A percentile compares a stretch with the other conserved stretches of the same genome.
Evolutionary conservation across 2,329 filamentous ascomycete genomes (phyloP).

Genomic region (Pestalotiopsis fici): DNA sequence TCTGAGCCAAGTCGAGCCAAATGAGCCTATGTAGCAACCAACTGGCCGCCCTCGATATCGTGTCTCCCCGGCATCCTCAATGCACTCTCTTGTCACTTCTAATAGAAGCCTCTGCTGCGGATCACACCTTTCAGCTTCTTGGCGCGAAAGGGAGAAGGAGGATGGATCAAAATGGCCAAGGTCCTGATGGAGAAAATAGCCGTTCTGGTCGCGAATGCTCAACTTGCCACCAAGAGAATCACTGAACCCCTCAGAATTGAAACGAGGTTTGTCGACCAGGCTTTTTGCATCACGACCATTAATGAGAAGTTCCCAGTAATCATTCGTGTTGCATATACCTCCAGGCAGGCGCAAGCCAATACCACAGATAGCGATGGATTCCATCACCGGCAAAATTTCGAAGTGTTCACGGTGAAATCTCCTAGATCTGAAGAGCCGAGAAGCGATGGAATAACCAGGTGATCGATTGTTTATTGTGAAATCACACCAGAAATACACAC

Average conservation of each 20-base stretch:
- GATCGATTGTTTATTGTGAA: too few species aligned
- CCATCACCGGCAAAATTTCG: neutral
- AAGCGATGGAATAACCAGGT: too few species aligned
- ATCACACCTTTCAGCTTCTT: constrained; percentile 29
- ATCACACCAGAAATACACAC: too few species aligned
- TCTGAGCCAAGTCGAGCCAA: constrained; percentile 32
- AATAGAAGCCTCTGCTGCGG: constrained; percentile 37
- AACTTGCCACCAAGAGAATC: neutral
- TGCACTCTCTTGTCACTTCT: constrained; percentile 34
- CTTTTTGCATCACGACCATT: neutral
- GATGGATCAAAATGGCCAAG: constrained; percentile 25
- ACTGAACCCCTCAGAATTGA: neutral
- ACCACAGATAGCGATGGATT: neutral
- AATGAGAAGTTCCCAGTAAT: neutral
- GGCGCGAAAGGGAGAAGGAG: constrained; percentile 24
- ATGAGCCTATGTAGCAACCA: constrained; percentile 34
- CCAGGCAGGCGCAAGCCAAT: neutral
- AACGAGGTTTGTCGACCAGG: neutral
- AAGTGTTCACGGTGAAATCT: neutral
- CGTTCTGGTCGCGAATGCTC: constrained; percentile 10
- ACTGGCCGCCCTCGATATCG: constrained; percentile 29
- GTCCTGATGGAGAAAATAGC: constrained; percentile 32
- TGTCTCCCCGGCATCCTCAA: constrained; percentile 34
- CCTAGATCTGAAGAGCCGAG: too few species aligned
- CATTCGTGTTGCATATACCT: neutral